These are phyloP conservation scores for Aspergillus candidus DNA, from an alignment of 2,329 filamentous ascomycete species.

Conservation along the genomic window DNA sequence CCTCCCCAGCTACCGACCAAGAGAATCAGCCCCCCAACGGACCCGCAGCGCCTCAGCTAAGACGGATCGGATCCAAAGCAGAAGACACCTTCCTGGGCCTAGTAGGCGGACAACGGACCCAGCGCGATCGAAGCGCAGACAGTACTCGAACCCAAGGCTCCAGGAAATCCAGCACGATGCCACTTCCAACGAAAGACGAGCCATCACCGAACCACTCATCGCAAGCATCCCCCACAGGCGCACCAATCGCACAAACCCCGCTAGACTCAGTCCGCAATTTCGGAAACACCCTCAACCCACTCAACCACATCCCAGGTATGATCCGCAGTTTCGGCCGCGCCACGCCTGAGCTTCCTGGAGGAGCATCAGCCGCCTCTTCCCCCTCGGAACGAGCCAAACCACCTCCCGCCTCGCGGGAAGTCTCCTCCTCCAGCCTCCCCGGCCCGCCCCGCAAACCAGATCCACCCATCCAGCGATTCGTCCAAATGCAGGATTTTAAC, in stretches of 20 bases:
- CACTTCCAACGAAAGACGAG: slow-evolving; percentile 19
- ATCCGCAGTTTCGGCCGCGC: slow-evolving; percentile 66
- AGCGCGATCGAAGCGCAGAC: slow-evolving; percentile 70
- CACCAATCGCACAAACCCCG: slow-evolving; percentile 45
- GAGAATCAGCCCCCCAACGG: slow-evolving; percentile 51
- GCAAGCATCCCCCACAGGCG: slow-evolving; percentile 16
- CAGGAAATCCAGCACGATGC: slow-evolving; percentile 32
- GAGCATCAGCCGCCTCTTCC: slow-evolving; percentile 34
- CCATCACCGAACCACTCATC: slow-evolving; percentile 6
- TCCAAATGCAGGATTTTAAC: slow-evolving; percentile 63
- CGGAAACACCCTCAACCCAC: slow-evolving; percentile 73
- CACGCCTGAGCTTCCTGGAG: slow-evolving; percentile 37
- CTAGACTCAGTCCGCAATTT: slow-evolving; percentile 78
- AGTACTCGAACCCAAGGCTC: slow-evolving; percentile 44
- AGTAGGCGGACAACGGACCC: slow-evolving; percentile 58
- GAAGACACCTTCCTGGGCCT: slow-evolving; percentile 66
- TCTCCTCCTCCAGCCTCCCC: slow-evolving; percentile 5
- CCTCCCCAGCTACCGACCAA: slow-evolving; percentile 39
- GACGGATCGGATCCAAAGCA: slow-evolving; percentile 34
- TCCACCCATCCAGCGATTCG: slow-evolving; percentile 65
- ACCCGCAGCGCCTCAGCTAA: slow-evolving; percentile 24
- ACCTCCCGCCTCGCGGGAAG: slow-evolving; percentile 16
- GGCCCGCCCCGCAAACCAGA: slow-evolving; percentile 24
- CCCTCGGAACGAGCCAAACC: slow-evolving; percentile 35
- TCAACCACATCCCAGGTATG: slow-evolving; percentile 70